phyloP scores from a whole-genome alignment of 768 basidiomycete genomes.

The Boletus tomentosulus region DNA sequence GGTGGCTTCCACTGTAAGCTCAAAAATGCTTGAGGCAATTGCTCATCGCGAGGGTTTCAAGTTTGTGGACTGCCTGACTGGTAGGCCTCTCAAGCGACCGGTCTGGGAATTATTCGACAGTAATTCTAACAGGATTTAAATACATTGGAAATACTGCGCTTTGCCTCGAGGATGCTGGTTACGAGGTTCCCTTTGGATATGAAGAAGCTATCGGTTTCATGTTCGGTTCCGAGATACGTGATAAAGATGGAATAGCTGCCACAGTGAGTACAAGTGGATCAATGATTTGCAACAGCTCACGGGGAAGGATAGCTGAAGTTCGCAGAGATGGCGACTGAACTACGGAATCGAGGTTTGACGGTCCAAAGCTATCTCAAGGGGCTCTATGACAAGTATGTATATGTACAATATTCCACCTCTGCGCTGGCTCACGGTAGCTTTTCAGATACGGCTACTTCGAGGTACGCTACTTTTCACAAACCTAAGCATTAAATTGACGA shows the following conservation, averaged over 20 bases:
- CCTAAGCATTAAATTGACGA: neutral
- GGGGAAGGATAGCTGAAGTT: conserved; percentile 50
- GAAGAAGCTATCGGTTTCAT: conserved; percentile 93
- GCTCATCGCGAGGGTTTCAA: conserved; percentile 73
- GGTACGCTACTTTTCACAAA: conserved; percentile 32
- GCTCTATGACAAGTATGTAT: conserved; percentile 54
- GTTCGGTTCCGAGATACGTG: conserved; percentile 74
- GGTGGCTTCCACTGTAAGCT: conserved; percentile 88
- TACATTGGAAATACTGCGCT: conserved; percentile 84
- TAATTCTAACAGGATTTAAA: conserved; percentile 65
- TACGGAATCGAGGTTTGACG: conserved; percentile 50
- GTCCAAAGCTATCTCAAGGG: conserved; percentile 55
- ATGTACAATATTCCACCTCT: neutral
- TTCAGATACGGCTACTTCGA: conserved; percentile 75
- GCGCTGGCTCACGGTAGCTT: conserved; percentile 1
- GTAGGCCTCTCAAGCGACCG: conserved; percentile 30
- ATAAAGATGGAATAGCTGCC: conserved; percentile 87
- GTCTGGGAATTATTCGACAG: neutral
- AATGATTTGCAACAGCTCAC: conserved; percentile 2
- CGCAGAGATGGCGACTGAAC: conserved; percentile 56
- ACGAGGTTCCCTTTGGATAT: conserved; percentile 76
- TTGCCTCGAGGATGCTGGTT: conserved; percentile 59
- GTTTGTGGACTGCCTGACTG: conserved; percentile 83
- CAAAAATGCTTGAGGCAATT: conserved; percentile 82
- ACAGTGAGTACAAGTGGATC: conserved; percentile 42